Percentiles rank a stretch among this genome's conserved stretches.
Evolutionary conservation across 257 asterid species (phyloP).

Genomic region (Coffea canephora): DNA sequence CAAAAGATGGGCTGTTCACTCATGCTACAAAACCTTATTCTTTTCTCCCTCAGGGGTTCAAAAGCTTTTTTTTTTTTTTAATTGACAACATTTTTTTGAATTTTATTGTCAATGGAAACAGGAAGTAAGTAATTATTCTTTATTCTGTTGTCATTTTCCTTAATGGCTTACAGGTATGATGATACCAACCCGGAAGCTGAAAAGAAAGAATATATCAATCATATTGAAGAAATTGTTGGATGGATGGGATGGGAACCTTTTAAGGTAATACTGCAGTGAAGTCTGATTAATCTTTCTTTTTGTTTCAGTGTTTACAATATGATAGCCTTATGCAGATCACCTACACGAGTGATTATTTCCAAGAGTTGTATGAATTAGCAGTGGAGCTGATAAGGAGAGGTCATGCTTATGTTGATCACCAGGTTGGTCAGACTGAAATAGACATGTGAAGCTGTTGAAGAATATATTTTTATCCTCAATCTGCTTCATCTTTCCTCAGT

Average conservation of each 20-base stretch:
- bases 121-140: not conserved
- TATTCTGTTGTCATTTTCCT: not conserved
- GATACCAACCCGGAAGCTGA: constrained; percentile 99
- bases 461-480: not conserved
- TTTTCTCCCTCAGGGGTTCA: not conserved
- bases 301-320: constrained; percentile 18
- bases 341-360: constrained; percentile 88
- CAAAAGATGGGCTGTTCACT: not conserved
- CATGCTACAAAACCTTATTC: not conserved
- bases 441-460: not conserved
- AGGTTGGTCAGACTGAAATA: constrained; percentile 40
- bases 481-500: not conserved
- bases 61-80: not conserved
- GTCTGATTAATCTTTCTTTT: not conserved
- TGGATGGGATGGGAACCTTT: constrained; percentile 99
- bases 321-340: constrained; percentile 55
- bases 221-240: constrained; percentile 81
- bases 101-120: not conserved
- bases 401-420: constrained; percentile 96
- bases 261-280: constrained; percentile 47
- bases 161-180: constrained; percentile 55
- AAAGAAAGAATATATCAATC: constrained; percentile 88
- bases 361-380: constrained; percentile 84
- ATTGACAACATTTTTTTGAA: not conserved
- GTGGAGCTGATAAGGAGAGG: constrained; percentile 81